Evolutionary conservation across 108 stramenopile species (phyloP).

Genomic region (Skeletonema costatum): DNA sequence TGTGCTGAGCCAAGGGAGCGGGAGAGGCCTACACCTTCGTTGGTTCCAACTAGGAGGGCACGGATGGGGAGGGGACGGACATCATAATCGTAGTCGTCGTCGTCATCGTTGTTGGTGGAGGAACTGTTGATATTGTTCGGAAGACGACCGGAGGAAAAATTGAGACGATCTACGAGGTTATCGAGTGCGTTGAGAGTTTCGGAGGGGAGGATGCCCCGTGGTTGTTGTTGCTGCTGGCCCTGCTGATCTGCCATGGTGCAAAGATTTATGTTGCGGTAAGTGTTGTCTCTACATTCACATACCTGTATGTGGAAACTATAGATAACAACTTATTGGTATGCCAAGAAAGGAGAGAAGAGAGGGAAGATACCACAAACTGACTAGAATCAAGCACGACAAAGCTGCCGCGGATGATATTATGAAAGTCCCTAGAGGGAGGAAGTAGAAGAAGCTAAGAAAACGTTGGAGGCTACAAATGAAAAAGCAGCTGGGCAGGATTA

Average conservation of each 20-base stretch:
- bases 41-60: conserved; percentile 53
- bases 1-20: conserved; percentile 50
- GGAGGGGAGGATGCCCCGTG: conserved; percentile 47
- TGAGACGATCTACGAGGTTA: conserved; percentile 52
- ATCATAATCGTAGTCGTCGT: neutral
- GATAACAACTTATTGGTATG: too few relatives aligned
- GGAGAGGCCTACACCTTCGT: conserved; percentile 50
- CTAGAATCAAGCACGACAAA: too few relatives aligned
- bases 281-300: too few relatives aligned
- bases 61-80: conserved; percentile 26
- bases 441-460: too few relatives aligned
- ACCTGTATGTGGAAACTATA: too few relatives aligned
- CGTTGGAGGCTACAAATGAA: too few relatives aligned
- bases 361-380: too few relatives aligned
- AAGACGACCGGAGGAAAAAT: conserved; percentile 41
- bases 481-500: too few relatives aligned
- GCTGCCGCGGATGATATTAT: too few relatives aligned
- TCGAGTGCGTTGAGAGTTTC: conserved; percentile 46
- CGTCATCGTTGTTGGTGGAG: neutral
- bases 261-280: too few relatives aligned
- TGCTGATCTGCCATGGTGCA: conserved; percentile 10
- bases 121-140: neutral
- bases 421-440: too few relatives aligned
- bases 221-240: conserved; percentile 25
- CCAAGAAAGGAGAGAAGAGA: too few relatives aligned